Conservation (phyloP, 305 asterid species). For the Solanum hybrid region DNA sequence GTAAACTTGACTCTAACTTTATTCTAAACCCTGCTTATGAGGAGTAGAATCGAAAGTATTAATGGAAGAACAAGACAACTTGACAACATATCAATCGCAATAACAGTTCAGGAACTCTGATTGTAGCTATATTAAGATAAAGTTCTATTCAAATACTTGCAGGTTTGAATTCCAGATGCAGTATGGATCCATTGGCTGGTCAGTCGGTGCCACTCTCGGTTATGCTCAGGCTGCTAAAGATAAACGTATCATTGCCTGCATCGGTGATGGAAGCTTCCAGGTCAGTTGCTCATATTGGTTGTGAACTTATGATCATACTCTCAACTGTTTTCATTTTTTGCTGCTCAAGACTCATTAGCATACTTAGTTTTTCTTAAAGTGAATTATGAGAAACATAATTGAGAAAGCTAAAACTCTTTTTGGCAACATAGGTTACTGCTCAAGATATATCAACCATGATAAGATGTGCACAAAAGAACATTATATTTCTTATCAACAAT, state of each 20-base stretch:
- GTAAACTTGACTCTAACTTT: slow-evolving; percentile 13
- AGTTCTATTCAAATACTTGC: neutral
- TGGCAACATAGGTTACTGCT: slow-evolving; percentile 48
- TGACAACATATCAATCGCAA: neutral
- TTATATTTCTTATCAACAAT: slow-evolving; percentile 70
- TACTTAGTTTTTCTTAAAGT: neutral
- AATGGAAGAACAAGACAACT: neutral
- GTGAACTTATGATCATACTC: neutral
- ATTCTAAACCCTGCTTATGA: neutral
- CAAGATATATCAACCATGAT: slow-evolving; percentile 80
- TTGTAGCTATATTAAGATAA: neutral
- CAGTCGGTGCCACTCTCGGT: slow-evolving; percentile 88
- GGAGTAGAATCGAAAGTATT: neutral
- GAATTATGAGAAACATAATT: neutral
- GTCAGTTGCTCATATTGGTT: slow-evolving; percentile 18
- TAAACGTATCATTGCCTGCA: slow-evolving; percentile 68
- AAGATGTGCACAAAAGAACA: slow-evolving; percentile 45
- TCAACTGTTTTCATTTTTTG: neutral
- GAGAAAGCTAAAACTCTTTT: neutral
- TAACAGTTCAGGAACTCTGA: neutral
- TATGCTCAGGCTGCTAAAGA: slow-evolving; percentile 69
- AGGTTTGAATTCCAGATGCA: slow-evolving; percentile 89
- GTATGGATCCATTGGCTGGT: slow-evolving; percentile 85
- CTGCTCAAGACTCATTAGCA: neutral
- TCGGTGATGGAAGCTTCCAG: slow-evolving; percentile 86